Conservation (phyloP, 192 early-diverging fungal species). For the Podila minutissima region DNA sequence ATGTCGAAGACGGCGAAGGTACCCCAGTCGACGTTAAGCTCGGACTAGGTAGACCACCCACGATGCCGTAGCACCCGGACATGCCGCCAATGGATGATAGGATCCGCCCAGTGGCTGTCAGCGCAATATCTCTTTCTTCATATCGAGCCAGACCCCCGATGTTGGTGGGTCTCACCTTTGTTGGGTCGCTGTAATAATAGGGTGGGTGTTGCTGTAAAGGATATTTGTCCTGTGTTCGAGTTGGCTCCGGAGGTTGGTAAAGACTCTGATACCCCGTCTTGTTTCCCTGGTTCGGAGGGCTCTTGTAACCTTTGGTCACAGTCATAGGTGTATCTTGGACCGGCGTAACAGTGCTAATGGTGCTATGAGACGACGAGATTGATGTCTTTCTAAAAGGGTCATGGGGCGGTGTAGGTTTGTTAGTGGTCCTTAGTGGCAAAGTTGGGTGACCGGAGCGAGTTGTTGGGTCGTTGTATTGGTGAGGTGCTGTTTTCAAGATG, state of each 20-base stretch:
- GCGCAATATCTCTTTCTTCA: neutral
- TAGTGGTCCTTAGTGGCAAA: slow-evolving; percentile 17
- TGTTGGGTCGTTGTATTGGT: neutral
- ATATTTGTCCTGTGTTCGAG: neutral
- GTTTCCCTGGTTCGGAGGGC: neutral
- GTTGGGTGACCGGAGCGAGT: neutral
- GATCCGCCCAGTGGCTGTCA: slow-evolving; percentile 26
- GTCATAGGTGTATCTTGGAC: neutral
- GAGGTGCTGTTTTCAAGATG: slow-evolving; percentile 10
- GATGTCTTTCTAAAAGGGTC: slow-evolving; percentile 37
- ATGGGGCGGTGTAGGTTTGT: slow-evolving; percentile 40
- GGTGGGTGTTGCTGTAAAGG: neutral
- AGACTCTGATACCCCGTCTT: slow-evolving; percentile 10
- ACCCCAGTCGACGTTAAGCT: neutral
- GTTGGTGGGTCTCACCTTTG: neutral
- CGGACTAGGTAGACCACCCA: slow-evolving; percentile 10
- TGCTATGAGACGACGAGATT: neutral
- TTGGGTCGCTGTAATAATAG: neutral
- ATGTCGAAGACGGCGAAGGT: neutral
- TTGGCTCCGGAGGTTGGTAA: slow-evolving; percentile 28
- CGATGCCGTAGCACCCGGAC: slow-evolving; percentile 19
- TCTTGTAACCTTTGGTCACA: neutral
- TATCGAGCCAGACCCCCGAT: neutral
- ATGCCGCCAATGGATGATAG: slow-evolving; percentile 31
- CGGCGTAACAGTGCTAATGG: neutral